Evolutionary conservation across 2,329 filamentous ascomycete genomes (phyloP), one percentile per base, ranked within the genome.

Genomic region (Hypoxylon sp.): DNA sequence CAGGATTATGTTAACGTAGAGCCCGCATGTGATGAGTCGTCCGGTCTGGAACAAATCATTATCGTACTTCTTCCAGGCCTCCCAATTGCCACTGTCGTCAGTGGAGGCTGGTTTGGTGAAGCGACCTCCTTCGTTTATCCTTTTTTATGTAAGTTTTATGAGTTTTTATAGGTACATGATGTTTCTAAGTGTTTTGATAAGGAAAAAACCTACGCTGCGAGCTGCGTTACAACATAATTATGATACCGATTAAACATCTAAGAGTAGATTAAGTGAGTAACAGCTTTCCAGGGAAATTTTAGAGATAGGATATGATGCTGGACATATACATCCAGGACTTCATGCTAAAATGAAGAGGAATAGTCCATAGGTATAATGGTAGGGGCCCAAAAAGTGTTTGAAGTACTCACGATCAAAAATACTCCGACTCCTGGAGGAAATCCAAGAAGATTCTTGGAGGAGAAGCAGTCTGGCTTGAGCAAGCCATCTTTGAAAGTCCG

Each of bases 201-300:
- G 13, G 26, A 17, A 24, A 13, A 11, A 17, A 35, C 69, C 66
- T 51, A 73, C 71, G 85, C 82, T 0, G 91, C 92, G 19, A 97
- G 83, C 67, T 94, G 91, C 59, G 90, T 88, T 2, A 92, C 94
- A 0, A 94, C 88, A 71, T 95, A 87, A 80, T 98, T 97, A 80
- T 97, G 94, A 80, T 96, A 96, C 17, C 90, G 86, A 74, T 91
- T 91, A 81, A 93, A 90, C 91, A 93, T 92, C 66, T 71, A 13
- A 11, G 6, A 6, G 35, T 4, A 26, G 42, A 6, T 39, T n/a
- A 13, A 29, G 50, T 70, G 33, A 60, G 46, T 8, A 31, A 13
- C 24, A 31, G 4, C 76, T 75, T 29, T 8, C 14, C 8, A 33
- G 35, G 3, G 1, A 11, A 13, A 29, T 48, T 33, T 14, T 3